These are phyloP conservation scores for Camellia sinensis DNA, from an alignment of 148 eudicot genomes.

Conservation along the genomic window DNA sequence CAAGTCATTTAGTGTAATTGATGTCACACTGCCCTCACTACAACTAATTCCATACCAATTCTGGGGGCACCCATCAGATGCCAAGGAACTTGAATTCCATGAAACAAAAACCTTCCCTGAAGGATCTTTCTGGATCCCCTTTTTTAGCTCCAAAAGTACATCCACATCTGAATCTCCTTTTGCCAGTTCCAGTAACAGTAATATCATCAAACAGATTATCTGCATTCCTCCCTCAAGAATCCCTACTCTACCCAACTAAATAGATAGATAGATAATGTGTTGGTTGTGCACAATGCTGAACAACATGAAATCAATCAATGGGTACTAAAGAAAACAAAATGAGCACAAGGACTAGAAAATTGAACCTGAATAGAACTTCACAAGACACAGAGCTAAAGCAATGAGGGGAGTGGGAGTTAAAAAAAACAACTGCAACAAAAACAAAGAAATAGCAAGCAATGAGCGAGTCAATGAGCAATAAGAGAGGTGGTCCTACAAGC, in stretches of 20 bases:
- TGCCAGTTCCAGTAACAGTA: constrained; percentile 37
- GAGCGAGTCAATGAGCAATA: no score
- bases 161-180: constrained; percentile 43
- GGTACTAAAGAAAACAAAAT: not conserved
- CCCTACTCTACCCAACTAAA: no score
- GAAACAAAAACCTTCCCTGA: constrained; percentile 40
- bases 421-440: no score
- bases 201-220: constrained; percentile 34
- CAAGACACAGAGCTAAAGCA: not conserved
- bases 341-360: not conserved
- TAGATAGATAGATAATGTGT: no score
- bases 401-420: no score
- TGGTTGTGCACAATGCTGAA: not conserved
- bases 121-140: constrained; percentile 44
- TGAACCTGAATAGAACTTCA: not conserved
- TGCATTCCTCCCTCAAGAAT: constrained; percentile 38
- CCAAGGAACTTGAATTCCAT: constrained; percentile 55
- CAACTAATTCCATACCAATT: constrained; percentile 63
- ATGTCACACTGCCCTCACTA: constrained; percentile 45
- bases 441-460: no score
- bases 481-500: no score
- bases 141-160: constrained; percentile 56
- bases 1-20: constrained; percentile 41
- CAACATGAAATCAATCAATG: not conserved
- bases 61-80: constrained; percentile 60